phyloP scores from a whole-genome alignment of 1,139 yeast genomes.

The Sugiyamaella xylanicola region DNA sequence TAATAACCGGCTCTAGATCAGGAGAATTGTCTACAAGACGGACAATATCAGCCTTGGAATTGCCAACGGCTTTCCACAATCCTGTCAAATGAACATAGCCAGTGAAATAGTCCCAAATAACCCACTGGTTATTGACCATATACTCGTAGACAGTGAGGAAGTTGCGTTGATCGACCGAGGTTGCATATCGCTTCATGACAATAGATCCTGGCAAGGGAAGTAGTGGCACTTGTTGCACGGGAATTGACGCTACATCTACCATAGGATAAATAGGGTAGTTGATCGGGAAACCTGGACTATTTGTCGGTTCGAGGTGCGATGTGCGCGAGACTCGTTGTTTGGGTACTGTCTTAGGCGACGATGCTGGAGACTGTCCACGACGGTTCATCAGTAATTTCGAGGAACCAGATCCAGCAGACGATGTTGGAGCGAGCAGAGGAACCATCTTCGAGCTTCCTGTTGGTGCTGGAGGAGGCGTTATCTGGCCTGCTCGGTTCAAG shows the following conservation, averaged over 20 bases:
- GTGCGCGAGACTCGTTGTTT: conserved; percentile 11
- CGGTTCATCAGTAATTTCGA: background rate
- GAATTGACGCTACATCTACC: conserved; percentile 16
- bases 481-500: background rate
- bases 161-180: conserved; percentile 71
- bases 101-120: conserved; percentile 86
- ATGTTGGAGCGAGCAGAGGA: background rate
- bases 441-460: background rate
- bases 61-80: conserved; percentile 81
- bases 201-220: conserved; percentile 44
- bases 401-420: background rate
- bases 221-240: conserved; percentile 38
- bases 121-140: conserved; percentile 61
- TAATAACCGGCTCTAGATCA: conserved; percentile 63
- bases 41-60: conserved; percentile 74
- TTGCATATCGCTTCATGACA: conserved; percentile 63
- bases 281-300: conserved; percentile 12
- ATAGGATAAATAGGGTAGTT: conserved; percentile 17
- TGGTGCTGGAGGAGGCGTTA: background rate
- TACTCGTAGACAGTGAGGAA: conserved; percentile 76
- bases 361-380: conserved; percentile 3
- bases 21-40: conserved; percentile 74
- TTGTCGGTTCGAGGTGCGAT: conserved; percentile 12
- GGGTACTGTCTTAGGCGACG: conserved; percentile 7
- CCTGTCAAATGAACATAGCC: conserved; percentile 93